Evolutionary conservation across 306 rosid species (phyloP), one percentile per base, ranked within the genome.

Genomic region (Castanopsis chinensis): DNA sequence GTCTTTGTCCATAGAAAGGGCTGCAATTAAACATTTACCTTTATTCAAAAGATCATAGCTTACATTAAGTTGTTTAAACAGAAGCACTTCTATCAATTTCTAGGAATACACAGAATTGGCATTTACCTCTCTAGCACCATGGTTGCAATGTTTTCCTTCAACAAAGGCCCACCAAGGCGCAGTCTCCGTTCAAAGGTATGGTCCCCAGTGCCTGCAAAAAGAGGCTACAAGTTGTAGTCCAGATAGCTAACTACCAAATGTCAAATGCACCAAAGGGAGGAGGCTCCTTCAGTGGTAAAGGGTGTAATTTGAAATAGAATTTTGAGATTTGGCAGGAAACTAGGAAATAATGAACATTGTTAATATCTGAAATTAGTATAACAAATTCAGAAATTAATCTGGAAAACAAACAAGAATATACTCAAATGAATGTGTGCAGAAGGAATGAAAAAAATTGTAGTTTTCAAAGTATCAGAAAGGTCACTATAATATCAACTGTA

Each of bases 1-100:
- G 94, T 86, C 99, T 92, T 88, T 88, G 96, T 75, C 99, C 99
- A 75, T 95, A 95, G 89, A 95, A 92, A 75, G 98, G 97, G 88
- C 99, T 92, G 94, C 88, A 89, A 71, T 73, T 83, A 65, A 70
- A 86, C 18, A 84, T 67, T 37, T 57, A 59, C 25, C 54, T 72
- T n/a, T 41, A 75, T 61, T 69, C 56, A 49, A 73, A 63, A 79
- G 45, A 30, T 74, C 18, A 52, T n/a, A 76, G 68, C 10, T 55
- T 73, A 64, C 43, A 76, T 20, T 30, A 54, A 23, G 61, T 65
- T 60, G 51, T 19, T 19, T 52, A n/a, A 56, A 71, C 32, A 76
- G 8, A 72, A 57, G 23, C 25, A 49, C 18, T 53, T 25, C 30
- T 68, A 76, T 75, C 67, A 69, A 33, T 79, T 32, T 65, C 25